Base-by-base conservation (phyloP, 352 stramenopile genomes). In the Globisporangium parvum region DNA sequence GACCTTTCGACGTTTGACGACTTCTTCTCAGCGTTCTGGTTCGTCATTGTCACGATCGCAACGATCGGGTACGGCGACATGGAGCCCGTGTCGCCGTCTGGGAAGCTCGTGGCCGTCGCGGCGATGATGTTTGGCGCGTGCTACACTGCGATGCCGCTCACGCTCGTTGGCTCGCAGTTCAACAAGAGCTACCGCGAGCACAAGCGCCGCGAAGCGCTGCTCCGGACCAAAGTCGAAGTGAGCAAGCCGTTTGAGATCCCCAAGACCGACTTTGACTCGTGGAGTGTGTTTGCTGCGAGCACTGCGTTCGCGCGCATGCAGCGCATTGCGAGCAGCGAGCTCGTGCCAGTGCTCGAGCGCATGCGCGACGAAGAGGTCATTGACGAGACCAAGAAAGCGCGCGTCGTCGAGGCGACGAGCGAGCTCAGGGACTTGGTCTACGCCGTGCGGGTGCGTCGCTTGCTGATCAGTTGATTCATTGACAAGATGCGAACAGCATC, bases 11-110 rank as follows among this genome's bases (percentile, higher is more conserved):
- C 69, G 28, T 90, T 93, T 45, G 73, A 87, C 33, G 80, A 93
- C 46, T 87, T 93, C 53, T 91, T 93, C 40, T 87, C 77, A 11
- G 80, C 75, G 15, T 85, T 93, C 60, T 93, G 82, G 82, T 90
- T 93, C 55, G 77, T 88, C n/a, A 88, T 90, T 50, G 80, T 91
- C 14, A 93, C 83, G 10, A 47, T 89, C 53, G 70, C 77, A 20
- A 88, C 81, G 11, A 70, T 88, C 28, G 81, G 81, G 0, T 91
- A 91, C 40, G 81, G 81, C 26, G 81, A 91, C 53, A 88, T 91
- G 71, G 77, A 88, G 53, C 75, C 80, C 15, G 75, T 84, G 17
- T 83, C 72, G 24, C 84, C 69, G 20, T 66, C 69, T 4, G 80
- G 80, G 26, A 88, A 88, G 55, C 76, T 91, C 37, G 77, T 91